phyloP scores from a whole-genome alignment of 2,329 filamentous ascomycete species.

The Zopfia rhizophila region DNA sequence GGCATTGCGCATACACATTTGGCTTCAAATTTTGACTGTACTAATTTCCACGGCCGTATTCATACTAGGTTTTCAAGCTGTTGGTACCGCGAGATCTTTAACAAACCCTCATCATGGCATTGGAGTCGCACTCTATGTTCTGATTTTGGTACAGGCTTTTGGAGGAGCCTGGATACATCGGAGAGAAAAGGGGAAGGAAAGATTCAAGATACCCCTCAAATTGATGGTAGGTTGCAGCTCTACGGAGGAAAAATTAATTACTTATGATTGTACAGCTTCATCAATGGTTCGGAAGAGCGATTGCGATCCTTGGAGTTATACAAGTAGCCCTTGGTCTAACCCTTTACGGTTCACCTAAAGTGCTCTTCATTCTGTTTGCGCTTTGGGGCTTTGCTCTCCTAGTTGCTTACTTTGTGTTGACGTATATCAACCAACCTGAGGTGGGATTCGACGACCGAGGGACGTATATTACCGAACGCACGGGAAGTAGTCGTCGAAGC shows the following conservation, averaged over 20 bases:
- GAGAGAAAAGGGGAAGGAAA: constrained; percentile 62
- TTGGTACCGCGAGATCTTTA: constrained; percentile 75
- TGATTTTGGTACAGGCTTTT: constrained; percentile 76
- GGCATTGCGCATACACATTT: constrained; percentile 76
- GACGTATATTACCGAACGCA: constrained; percentile 67
- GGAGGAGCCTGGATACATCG: constrained; percentile 73
- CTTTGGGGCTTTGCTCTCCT: constrained; percentile 80
- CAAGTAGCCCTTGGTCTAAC: constrained; percentile 91
- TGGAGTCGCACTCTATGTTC: constrained; percentile 79
- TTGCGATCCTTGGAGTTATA: constrained; percentile 82
- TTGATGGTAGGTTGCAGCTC: constrained; percentile 61
- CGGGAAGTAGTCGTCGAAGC: constrained; percentile 54
- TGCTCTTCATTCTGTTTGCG: constrained; percentile 85
- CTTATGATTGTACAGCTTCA: constrained; percentile 72
- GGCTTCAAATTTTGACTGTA: constrained; percentile 76
- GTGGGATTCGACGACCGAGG: constrained; percentile 66
- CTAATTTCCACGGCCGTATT: constrained; percentile 77
- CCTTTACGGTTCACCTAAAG: constrained; percentile 88
- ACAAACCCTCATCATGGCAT: constrained; percentile 89
- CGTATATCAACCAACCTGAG: constrained; percentile 72
- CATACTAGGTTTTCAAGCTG: constrained; percentile 79
- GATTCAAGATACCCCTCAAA: constrained; percentile 66
- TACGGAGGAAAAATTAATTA: not conserved
- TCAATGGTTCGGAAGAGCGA: constrained; percentile 83
- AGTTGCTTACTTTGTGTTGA: constrained; percentile 80